Evolutionary conservation across 352 stramenopile species (phyloP).

Genomic region (Phytophthora aleatoria): DNA sequence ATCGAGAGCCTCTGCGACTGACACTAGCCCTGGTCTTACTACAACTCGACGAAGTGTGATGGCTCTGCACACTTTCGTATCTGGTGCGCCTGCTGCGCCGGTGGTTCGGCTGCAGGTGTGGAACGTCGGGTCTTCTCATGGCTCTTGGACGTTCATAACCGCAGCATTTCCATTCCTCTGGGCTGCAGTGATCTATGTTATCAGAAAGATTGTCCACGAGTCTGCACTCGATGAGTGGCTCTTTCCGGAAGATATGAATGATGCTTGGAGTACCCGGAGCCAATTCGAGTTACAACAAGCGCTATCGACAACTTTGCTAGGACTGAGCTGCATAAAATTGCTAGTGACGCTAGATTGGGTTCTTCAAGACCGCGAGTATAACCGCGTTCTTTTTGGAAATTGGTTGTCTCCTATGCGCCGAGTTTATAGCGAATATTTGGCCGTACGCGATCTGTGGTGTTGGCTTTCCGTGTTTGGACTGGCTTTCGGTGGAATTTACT

Average conservation of each 20-base stretch:
- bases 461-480: conserved; percentile 31
- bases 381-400: conserved; percentile 30
- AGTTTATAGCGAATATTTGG: conserved; percentile 28
- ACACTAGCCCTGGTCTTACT: background rate
- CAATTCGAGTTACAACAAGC: conserved; percentile 44
- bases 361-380: conserved; percentile 47
- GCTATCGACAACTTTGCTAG: conserved; percentile 44
- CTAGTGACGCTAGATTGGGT: conserved; percentile 51
- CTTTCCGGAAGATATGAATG: conserved; percentile 21
- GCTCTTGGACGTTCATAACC: conserved; percentile 64
- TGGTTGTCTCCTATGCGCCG: conserved; percentile 35
- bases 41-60: conserved; percentile 1
- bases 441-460: conserved; percentile 33
- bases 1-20: conserved; percentile 16
- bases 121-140: conserved; percentile 36
- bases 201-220: conserved; percentile 9
- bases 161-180: conserved; percentile 44
- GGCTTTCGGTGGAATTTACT: conserved; percentile 34
- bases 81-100: conserved; percentile 7
- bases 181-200: conserved; percentile 24
- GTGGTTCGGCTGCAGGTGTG: conserved; percentile 27
- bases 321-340: conserved; percentile 41
- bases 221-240: conserved; percentile 10
- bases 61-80: conserved; percentile 30
- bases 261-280: conserved; percentile 3